Conservation (phyloP, 1,284 basidiomycete species). For the Ustilago shanxiensis region DNA sequence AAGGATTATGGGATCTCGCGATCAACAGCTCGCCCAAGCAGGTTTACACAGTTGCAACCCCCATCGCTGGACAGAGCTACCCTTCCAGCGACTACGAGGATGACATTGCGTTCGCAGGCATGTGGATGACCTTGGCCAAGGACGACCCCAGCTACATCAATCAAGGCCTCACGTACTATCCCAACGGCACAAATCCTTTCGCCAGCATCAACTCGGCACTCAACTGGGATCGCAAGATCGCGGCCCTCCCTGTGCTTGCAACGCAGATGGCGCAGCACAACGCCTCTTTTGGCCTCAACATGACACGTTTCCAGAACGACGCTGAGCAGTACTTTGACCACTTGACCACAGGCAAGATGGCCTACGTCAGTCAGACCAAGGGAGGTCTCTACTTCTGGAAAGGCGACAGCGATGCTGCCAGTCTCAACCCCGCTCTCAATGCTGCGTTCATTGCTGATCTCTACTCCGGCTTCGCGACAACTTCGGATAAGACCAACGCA, state of each 20-base stretch:
- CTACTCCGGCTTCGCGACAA: slow-evolving; percentile 77
- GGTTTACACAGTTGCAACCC: slow-evolving; percentile 76
- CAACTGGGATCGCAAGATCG: slow-evolving; percentile 89
- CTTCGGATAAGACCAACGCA: slow-evolving; percentile 74
- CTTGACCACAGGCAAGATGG: slow-evolving; percentile 75
- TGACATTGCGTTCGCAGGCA: slow-evolving; percentile 76
- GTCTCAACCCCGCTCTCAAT: slow-evolving; percentile 87
- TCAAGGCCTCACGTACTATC: slow-evolving; percentile 78
- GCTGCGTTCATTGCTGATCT: slow-evolving; percentile 83
- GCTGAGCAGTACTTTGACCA: slow-evolving; percentile 83
- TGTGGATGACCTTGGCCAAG: slow-evolving; percentile 81
- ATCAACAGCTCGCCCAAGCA: slow-evolving; percentile 72
- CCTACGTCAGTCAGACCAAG: slow-evolving; percentile 69
- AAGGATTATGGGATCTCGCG: slow-evolving; percentile 80
- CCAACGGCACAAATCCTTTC: slow-evolving; percentile 74
- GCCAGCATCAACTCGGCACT: slow-evolving; percentile 76
- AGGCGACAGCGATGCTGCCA: slow-evolving; percentile 82
- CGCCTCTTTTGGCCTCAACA: slow-evolving; percentile 76
- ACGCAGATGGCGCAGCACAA: slow-evolving; percentile 71
- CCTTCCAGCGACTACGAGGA: slow-evolving; percentile 76
- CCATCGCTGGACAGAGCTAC: slow-evolving; percentile 78
- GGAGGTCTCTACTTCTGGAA: slow-evolving; percentile 84
- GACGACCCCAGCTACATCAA: slow-evolving; percentile 76
- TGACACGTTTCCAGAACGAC: slow-evolving; percentile 78
- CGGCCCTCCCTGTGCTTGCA: slow-evolving; percentile 81